Conservation (phyloP, 2,329 filamentous ascomycete genomes). For the Curvularia spicifera region DNA sequence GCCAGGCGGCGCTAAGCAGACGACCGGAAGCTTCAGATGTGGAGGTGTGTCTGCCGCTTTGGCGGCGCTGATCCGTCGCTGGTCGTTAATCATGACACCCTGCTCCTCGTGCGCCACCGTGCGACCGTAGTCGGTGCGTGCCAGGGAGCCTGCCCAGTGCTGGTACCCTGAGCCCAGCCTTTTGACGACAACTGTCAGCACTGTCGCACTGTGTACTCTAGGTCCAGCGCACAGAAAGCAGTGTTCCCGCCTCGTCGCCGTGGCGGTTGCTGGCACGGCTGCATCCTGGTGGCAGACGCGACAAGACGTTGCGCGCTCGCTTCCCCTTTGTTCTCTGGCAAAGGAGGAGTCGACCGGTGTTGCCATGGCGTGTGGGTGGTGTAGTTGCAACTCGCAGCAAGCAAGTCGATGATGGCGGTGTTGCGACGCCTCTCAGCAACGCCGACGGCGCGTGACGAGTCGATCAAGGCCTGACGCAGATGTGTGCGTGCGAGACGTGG, state of each 20-base stretch:
- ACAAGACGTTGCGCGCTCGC: background rate
- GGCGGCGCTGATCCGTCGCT: constrained; percentile 30
- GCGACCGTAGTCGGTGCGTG: constrained; percentile 15
- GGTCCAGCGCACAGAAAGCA: constrained; percentile 5
- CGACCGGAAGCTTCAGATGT: constrained; percentile 45
- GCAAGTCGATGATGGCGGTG: constrained; percentile 12
- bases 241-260: constrained; percentile 9
- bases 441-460: constrained; percentile 1
- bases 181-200: constrained; percentile 14
- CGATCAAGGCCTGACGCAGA: too few species aligned
- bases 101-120: constrained; percentile 23
- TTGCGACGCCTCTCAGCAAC: constrained; percentile 19
- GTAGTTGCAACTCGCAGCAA: constrained; percentile 17
- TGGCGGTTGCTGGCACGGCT: constrained; percentile 9
- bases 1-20: constrained; percentile 38
- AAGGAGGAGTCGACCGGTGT: constrained; percentile 20
- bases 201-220: constrained; percentile 2
- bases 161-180: constrained; percentile 16
- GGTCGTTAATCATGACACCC: constrained; percentile 27
- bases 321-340: background rate
- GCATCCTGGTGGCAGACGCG: constrained; percentile 15
- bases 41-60: constrained; percentile 34
- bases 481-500: background rate
- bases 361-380: constrained; percentile 11
- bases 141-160: constrained; percentile 22